Conservation (phyloP, 306 rosid genomes). For the Lupinus albus region DNA sequence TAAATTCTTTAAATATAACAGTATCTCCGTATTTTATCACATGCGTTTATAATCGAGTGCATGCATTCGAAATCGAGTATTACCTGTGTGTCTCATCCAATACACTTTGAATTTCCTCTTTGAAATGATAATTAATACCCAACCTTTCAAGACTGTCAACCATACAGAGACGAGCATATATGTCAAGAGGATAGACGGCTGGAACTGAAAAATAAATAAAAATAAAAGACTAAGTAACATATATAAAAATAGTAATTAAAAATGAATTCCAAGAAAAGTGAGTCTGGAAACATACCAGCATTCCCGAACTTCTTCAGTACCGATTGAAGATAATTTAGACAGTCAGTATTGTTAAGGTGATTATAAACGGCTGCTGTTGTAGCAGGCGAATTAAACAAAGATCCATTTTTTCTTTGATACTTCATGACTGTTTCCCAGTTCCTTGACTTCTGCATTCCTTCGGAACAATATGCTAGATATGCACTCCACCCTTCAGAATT, state of each 20-base stretch:
- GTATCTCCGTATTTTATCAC: conserved; percentile 5
- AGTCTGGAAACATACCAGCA: conserved; percentile 76
- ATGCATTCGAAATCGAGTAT: conserved; percentile 23
- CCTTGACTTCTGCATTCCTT: conserved; percentile 60
- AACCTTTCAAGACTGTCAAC: conserved; percentile 71
- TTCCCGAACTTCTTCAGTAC: conserved; percentile 61
- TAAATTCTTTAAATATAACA: neutral
- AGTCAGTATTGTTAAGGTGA: conserved; percentile 56
- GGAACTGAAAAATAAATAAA: conserved; percentile 60
- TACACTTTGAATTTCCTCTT: conserved; percentile 62
- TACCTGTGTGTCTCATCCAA: conserved; percentile 83
- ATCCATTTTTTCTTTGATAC: conserved; percentile 84
- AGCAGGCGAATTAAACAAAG: conserved; percentile 79
- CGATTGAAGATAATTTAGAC: conserved; percentile 63
- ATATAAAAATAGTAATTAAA: conserved; percentile 4
- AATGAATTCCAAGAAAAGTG: no score
- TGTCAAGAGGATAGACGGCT: conserved; percentile 68
- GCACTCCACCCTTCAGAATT: conserved; percentile 66
- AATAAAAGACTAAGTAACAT: conserved; percentile 25
- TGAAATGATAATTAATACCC: conserved; percentile 72
- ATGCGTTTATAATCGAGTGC: conserved; percentile 17
- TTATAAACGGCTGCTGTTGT: conserved; percentile 76
- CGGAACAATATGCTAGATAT: conserved; percentile 78
- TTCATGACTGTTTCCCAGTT: conserved; percentile 68
- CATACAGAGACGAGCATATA: conserved; percentile 69